Evolutionary conservation across 2,329 filamentous ascomycete species (phyloP).

Genomic region (Chalaropsis ovoidea): DNA sequence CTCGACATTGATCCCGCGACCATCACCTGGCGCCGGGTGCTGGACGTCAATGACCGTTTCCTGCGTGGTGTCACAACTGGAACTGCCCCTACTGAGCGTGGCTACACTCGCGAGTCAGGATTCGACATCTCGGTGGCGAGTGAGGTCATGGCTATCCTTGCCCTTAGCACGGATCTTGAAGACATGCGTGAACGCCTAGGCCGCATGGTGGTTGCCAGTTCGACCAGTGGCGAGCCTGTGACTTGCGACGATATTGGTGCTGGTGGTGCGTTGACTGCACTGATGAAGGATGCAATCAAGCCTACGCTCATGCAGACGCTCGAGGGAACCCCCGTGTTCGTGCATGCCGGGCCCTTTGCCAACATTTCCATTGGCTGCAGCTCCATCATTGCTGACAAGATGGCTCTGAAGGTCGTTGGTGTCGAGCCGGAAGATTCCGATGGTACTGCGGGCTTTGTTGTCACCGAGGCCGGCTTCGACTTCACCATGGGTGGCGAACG

Average conservation of each 20-base stretch:
- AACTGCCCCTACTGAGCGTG: constrained; percentile 81
- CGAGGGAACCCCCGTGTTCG: constrained; percentile 93
- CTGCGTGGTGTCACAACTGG: constrained; percentile 83
- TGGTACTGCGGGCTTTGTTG: constrained; percentile 71
- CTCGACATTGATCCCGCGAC: constrained; percentile 94
- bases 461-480: constrained; percentile 96
- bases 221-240: constrained; percentile 73
- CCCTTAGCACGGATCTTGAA: constrained; percentile 72
- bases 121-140: constrained; percentile 98
- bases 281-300: constrained; percentile 98
- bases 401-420: constrained; percentile 89
- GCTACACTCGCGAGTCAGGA: constrained; percentile 74
- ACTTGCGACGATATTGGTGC: constrained; percentile 93
- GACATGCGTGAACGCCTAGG: constrained; percentile 92
- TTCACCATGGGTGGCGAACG: constrained; percentile 99
- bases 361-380: constrained; percentile 98
- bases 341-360: constrained; percentile 93
- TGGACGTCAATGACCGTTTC: constrained; percentile 96
- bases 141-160: constrained; percentile 97
- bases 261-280: constrained; percentile 79
- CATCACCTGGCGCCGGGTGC: constrained; percentile 90
- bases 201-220: constrained; percentile 89
- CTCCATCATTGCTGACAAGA: constrained; percentile 86
- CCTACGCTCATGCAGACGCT: constrained; percentile 98
- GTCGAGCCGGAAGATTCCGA: constrained; percentile 87